phyloP scores from a whole-genome alignment of 1,284 basidiomycete genomes.

The Ganoderma lucidum region DNA sequence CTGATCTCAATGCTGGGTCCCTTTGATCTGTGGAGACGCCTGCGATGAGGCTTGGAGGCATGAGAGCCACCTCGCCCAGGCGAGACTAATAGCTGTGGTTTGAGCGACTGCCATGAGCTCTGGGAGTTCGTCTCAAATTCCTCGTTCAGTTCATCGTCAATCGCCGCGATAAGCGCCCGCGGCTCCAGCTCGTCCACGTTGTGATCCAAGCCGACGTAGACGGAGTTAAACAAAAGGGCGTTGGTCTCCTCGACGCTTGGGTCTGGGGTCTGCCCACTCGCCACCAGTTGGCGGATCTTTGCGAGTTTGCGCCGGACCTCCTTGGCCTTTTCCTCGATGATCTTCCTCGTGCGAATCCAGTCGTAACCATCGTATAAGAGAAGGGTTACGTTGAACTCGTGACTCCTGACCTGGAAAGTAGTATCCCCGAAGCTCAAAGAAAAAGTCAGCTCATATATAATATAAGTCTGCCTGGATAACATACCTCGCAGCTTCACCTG shows the following conservation, averaged over 20 bases:
- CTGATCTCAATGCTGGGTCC: conserved; percentile 87
- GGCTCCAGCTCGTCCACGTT: conserved; percentile 80
- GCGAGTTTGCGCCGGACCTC: conserved; percentile 88
- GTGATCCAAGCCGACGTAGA: conserved; percentile 86
- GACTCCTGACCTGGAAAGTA: conserved; percentile 60
- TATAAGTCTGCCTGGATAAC: conserved; percentile 24
- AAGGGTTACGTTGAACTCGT: conserved; percentile 70
- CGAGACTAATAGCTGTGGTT: conserved; percentile 50
- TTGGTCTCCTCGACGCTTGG: conserved; percentile 82
- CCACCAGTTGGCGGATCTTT: conserved; percentile 94
- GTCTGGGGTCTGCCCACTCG: conserved; percentile 90
- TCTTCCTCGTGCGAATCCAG: conserved; percentile 86
- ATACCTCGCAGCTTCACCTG: conserved; percentile 56
- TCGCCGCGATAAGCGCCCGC: conserved; percentile 83
- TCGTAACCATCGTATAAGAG: conserved; percentile 94
- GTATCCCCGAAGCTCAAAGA: conserved; percentile 54
- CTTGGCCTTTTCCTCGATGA: conserved; percentile 89
- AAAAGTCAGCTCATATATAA: conserved; percentile 25
- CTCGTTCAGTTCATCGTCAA: conserved; percentile 89
- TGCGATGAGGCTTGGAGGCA: conserved; percentile 58
- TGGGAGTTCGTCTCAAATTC: conserved; percentile 74
- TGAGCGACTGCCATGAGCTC: conserved; percentile 88
- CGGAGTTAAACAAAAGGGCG: conserved; percentile 89
- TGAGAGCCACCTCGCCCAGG: conserved; percentile 48
- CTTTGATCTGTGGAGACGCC: conserved; percentile 79